A percentile compares a stretch with the other conserved stretches of the same genome.
Evolutionary conservation across 148 eudicot species (phyloP).

Genomic region (Agrostemma githago): DNA sequence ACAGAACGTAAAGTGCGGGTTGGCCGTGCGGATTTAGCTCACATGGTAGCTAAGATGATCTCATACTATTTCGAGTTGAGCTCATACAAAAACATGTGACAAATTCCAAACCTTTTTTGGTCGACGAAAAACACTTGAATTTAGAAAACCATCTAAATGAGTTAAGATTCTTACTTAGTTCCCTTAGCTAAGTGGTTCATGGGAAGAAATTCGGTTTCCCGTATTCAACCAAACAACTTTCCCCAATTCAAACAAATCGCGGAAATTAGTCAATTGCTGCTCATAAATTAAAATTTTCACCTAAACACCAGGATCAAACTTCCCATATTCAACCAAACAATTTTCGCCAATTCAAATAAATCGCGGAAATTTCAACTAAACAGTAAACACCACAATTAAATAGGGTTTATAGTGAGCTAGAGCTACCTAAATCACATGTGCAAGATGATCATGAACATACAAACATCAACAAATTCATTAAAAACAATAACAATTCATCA

Average conservation of each 20-base stretch:
- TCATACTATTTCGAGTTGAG: not conserved
- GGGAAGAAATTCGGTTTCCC: not conserved
- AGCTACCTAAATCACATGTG: no score
- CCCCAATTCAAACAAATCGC: no score
- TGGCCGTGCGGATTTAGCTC: no score
- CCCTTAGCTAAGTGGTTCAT: not conserved
- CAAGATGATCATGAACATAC: not conserved
- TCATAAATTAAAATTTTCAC: no score
- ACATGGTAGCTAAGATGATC: not conserved
- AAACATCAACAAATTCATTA: not conserved
- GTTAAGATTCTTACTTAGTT: not conserved
- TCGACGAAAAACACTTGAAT: not conserved
- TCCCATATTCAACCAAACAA: no score
- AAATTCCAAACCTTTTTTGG: not conserved
- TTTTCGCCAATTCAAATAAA: no score
- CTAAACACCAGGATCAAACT: no score
- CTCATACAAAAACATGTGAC: not conserved
- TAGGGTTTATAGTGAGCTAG: not conserved
- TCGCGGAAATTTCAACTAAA: no score
- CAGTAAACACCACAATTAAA: not conserved
- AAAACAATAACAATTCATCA: not conserved
- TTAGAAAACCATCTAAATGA: not conserved
- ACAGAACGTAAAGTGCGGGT: no score
- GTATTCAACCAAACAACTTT: no score
- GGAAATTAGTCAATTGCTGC: no score